phyloP scores from a whole-genome alignment of 192 early-diverging fungal species.

The Coemansia sp. region DNA sequence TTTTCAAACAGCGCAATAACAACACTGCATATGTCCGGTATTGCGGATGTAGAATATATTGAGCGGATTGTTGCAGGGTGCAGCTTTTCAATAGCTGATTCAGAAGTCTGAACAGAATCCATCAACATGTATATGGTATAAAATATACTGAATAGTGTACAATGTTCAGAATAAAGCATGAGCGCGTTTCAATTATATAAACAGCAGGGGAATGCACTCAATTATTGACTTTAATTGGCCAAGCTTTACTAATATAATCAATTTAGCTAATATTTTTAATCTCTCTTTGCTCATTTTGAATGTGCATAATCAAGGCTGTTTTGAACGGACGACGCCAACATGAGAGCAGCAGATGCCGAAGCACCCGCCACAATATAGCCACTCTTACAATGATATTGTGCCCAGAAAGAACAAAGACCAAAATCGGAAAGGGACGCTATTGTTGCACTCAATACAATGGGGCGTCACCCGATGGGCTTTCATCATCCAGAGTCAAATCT shows the following conservation, averaged over 20 bases:
- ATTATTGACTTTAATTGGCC: background rate
- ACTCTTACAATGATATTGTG: background rate
- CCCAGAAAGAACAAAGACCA: background rate
- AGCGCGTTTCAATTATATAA: background rate
- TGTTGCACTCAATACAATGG: background rate
- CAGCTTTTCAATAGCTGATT: background rate
- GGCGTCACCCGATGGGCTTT: background rate
- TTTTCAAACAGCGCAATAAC: conserved; percentile 35
- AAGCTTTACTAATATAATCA: background rate
- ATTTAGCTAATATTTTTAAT: background rate
- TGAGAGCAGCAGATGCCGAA: background rate
- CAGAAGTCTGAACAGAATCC: background rate
- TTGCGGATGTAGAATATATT: conserved; percentile 24
- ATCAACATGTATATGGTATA: background rate
- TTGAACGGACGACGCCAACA: no score
- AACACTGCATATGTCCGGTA: conserved; percentile 28
- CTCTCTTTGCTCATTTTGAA: background rate
- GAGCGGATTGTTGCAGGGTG: conserved; percentile 2
- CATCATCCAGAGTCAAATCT: background rate
- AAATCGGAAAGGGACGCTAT: background rate
- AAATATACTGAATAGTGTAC: background rate
- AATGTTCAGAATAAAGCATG: background rate
- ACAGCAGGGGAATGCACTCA: background rate
- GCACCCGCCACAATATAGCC: background rate
- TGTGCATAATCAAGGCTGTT: background rate